Evolutionary conservation across 495 filamentous ascomycete genomes (phyloP).

Genomic region (Xylaria nigripes): DNA sequence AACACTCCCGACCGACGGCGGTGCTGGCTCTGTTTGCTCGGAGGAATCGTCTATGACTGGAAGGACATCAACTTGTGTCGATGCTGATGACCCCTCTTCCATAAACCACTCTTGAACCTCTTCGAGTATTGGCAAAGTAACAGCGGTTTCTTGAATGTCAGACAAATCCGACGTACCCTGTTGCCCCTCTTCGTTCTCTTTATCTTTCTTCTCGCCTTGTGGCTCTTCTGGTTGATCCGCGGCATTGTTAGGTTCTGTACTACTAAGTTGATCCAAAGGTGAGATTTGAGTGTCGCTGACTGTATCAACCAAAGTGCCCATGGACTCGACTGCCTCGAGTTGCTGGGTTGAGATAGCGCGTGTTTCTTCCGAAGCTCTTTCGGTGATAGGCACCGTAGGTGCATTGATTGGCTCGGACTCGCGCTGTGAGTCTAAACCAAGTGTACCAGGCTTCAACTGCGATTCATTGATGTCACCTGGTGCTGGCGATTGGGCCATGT

Average conservation of each 20-base stretch:
- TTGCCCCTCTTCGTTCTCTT: conserved; percentile 18
- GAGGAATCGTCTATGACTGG: background rate
- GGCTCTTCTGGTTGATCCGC: conserved; percentile 2
- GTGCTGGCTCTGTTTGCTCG: background rate
- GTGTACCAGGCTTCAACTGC: conserved; percentile 14
- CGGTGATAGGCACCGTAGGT: conserved; percentile 8
- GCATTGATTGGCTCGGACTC: conserved; percentile 10
- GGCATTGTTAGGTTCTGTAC: conserved; percentile 6
- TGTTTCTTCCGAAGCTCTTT: conserved; percentile 6
- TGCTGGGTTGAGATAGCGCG: conserved; percentile 11
- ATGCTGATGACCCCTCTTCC: background rate
- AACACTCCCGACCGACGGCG: background rate
- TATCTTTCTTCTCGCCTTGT: conserved; percentile 19
- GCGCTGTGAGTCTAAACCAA: conserved; percentile 12
- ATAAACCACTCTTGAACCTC: background rate
- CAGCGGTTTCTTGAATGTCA: conserved; percentile 4
- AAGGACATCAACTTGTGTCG: background rate
- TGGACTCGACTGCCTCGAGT: conserved; percentile 7
- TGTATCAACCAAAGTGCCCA: background rate
- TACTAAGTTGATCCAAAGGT: conserved; percentile 6
- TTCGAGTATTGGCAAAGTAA: background rate
- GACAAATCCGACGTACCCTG: conserved; percentile 12
- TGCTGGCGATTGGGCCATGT: background rate
- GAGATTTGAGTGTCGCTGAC: conserved; percentile 7
- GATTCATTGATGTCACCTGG: conserved; percentile 14